Evolutionary conservation across 768 basidiomycete species (phyloP), one percentile per base, ranked within the genome.

Genomic region (Albatrellus ellisii): DNA sequence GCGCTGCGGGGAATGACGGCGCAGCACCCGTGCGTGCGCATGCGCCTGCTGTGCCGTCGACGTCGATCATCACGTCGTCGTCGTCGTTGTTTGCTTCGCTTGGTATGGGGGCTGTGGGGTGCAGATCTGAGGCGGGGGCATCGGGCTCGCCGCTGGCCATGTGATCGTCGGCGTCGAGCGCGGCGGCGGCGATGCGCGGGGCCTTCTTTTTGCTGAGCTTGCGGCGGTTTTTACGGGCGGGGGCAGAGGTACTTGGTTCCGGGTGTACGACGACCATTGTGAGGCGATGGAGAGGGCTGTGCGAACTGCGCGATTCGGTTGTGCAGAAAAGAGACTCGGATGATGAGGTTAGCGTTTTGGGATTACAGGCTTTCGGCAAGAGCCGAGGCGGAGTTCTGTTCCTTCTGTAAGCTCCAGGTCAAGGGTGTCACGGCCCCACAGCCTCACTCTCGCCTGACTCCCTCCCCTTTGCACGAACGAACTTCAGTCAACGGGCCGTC

Each of bases 31-130:
- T 62, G n/a, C 68, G 62, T 14, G 62, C 57, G 28, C 56, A 50
- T 26, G 65, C 56, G 26, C 70, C 55, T 22, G 73, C 51, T n/a
- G n/a, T n/a, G n/a, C n/a, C n/a, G 46, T 70, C 67, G 26, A 65
- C 56, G 43, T 76, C 73, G 46, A 82, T 79, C 59, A 77, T 67
- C 24, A 83, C 59, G 32, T 73, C 77, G 44, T 78, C 76, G 50
- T 83, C 79, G 25, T 65, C 64, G 14, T 61, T 65, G 3, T 32
- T 29, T 29, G 49, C 51, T 18, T 46, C 44, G n/a, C 26, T 21
- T 36, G 33, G 21, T 35, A 21, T 27, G 4, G 36, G 17, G 15
- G 36, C 36, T 14, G 39, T 26, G 9, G 15, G n/a, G 14, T 11
- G 31, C 7, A 6, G 6, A 14, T 36, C 12, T 22, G 35, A 17